phyloP scores from a whole-genome alignment of 2,329 filamentous ascomycete genomes.

The Corinectria fuckeliana region DNA sequence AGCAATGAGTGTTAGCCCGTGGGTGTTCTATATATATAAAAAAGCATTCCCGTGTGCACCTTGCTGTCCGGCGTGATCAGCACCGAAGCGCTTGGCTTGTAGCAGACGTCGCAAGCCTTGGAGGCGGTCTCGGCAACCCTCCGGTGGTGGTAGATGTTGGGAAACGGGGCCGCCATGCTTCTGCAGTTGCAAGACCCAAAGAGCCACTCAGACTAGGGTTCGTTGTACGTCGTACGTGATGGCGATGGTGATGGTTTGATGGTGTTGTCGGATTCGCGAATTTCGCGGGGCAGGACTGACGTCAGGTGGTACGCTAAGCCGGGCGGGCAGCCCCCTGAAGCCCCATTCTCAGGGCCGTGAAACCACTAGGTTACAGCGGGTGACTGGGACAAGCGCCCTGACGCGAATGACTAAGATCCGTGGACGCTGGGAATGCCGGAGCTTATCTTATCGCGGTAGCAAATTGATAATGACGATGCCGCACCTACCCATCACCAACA shows the following conservation, averaged over 20 bases:
- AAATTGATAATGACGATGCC: conserved; percentile 35
- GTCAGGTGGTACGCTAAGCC: conserved; percentile 7
- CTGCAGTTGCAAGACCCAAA: background rate
- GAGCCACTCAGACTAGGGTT: background rate
- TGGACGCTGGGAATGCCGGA: too few relatives aligned
- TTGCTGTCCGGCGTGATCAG: conserved; percentile 89
- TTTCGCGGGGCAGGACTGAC: conserved; percentile 20
- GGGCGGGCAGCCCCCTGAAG: conserved; percentile 4
- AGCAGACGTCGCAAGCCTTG: conserved; percentile 90
- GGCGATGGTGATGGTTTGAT: conserved; percentile 6
- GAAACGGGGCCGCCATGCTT: conserved; percentile 58
- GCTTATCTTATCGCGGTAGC: conserved; percentile 37
- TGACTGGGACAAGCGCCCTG: conserved; percentile 5
- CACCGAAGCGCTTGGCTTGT: conserved; percentile 85
- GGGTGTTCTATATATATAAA: too few relatives aligned
- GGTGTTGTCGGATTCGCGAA: background rate
- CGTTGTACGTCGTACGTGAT: background rate
- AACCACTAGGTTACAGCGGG: conserved; percentile 16
- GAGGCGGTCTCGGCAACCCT: conserved; percentile 84
- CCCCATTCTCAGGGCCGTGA: conserved; percentile 18
- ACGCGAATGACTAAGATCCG: conserved; percentile 32
- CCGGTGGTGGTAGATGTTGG: conserved; percentile 84
- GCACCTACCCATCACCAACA: conserved; percentile 5
- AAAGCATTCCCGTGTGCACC: conserved; percentile 54
- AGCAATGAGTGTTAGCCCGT: background rate